phyloP scores from a whole-genome alignment of 805 yeast genomes.

The Saturnispora silvae region DNA sequence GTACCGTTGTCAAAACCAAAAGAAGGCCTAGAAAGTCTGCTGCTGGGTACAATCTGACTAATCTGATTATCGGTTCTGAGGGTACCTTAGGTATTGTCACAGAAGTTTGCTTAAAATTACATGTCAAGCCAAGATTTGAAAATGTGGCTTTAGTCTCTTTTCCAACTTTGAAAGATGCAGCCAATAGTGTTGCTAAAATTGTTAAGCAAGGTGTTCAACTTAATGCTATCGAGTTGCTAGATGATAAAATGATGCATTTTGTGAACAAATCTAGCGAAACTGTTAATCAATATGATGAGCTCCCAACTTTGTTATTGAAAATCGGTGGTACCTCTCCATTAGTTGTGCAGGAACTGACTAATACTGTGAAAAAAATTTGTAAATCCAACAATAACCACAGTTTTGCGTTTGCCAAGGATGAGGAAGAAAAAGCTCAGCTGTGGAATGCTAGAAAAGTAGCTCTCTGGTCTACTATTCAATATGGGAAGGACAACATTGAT shows the following conservation, averaged over 20 bases:
- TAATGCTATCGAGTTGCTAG: constrained; percentile 72
- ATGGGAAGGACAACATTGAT: constrained; percentile 40
- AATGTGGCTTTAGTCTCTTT: constrained; percentile 65
- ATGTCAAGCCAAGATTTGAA: constrained; percentile 51
- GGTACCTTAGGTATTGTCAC: constrained; percentile 72
- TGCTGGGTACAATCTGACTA: constrained; percentile 73
- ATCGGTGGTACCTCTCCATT: constrained; percentile 51
- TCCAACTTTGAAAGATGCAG: constrained; percentile 54
- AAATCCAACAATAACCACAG: constrained; percentile 34
- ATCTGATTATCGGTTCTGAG: constrained; percentile 71
- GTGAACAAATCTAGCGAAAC: constrained; percentile 55
- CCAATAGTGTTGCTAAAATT: constrained; percentile 54
- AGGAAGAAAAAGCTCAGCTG: constrained; percentile 58
- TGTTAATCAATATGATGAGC: constrained; percentile 46
- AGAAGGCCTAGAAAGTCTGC: constrained; percentile 67
- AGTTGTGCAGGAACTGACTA: constrained; percentile 41
- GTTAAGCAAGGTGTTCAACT: constrained; percentile 60
- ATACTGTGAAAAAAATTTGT: constrained; percentile 35
- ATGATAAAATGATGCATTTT: constrained; percentile 60
- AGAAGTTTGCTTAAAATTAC: constrained; percentile 55
- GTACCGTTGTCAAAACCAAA: constrained; percentile 64
- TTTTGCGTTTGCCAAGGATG: constrained; percentile 54
- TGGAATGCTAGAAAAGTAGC: constrained; percentile 82
- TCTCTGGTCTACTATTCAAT: constrained; percentile 56
- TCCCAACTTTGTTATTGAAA: constrained; percentile 67